Conservation (phyloP, 371 early-diverging fungal species). For the Sanchytrium tribonematis region DNA sequence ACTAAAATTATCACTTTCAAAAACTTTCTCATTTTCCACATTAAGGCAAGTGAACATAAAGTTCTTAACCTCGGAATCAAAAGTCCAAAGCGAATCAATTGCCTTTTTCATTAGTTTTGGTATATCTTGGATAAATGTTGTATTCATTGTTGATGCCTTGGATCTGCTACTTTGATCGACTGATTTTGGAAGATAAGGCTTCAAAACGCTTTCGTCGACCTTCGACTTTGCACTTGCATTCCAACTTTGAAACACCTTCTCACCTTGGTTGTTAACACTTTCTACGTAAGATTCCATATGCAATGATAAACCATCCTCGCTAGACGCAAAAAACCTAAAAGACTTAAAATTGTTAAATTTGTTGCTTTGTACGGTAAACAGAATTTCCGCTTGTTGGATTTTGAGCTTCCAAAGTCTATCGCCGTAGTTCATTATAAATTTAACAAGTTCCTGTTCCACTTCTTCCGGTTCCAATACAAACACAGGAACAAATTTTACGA, state of each 20-base stretch:
- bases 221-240: too few relatives aligned
- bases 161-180: neutral
- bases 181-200: neutral
- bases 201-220: neutral
- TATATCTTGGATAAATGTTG: neutral
- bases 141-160: neutral
- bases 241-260: too few relatives aligned
- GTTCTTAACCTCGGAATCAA: too few relatives aligned
- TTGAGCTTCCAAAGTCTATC: conserved; percentile 76
- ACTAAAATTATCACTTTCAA: neutral
- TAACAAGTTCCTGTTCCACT: conserved; percentile 52
- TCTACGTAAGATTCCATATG: too few relatives aligned
- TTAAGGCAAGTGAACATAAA: too few relatives aligned
- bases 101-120: neutral
- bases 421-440: conserved; percentile 73
- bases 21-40: neutral
- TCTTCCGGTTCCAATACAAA: conserved; percentile 50
- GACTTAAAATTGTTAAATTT: conserved; percentile 3
- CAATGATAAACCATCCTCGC: neutral
- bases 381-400: conserved; percentile 73
- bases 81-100: too few relatives aligned
- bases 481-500: conserved; percentile 83
- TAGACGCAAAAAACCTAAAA: neutral
- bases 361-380: conserved; percentile 28
- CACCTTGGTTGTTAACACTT: too few relatives aligned